phyloP scores from a whole-genome alignment of 2,329 filamentous ascomycete genomes.

The Beauveria rudraprayagi region DNA sequence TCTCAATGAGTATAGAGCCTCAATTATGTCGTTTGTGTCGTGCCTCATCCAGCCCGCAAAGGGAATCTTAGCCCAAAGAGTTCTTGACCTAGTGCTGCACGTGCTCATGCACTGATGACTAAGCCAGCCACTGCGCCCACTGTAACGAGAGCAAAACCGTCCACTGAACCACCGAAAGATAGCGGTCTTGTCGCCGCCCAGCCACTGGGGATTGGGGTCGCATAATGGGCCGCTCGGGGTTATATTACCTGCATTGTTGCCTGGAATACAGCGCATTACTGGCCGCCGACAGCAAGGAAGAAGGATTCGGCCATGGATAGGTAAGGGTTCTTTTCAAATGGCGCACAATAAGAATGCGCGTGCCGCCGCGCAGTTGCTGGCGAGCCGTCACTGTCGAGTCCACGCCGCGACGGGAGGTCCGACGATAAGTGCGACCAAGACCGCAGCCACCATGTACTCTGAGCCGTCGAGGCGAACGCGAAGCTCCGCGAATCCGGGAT shows the following conservation, averaged over 20 bases:
- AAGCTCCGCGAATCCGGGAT: not conserved
- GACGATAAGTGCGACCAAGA: not conserved
- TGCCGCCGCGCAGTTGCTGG: not conserved
- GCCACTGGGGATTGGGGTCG: constrained; percentile 4
- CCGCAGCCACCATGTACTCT: not conserved
- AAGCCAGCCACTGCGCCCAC: constrained; percentile 16
- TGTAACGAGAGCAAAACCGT: not conserved
- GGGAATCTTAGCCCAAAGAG: constrained; percentile 12
- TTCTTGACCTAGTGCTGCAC: constrained; percentile 14
- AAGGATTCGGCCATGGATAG: not conserved
- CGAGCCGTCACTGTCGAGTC: not conserved
- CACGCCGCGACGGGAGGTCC: not conserved
- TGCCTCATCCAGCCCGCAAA: not conserved
- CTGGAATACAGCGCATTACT: constrained; percentile 1
- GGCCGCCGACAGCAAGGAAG: not conserved
- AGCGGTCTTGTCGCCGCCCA: not conserved
- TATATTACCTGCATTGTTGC: constrained; percentile 5
- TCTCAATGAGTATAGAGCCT: not conserved
- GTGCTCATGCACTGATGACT: constrained; percentile 30
- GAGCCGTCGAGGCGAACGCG: not conserved
- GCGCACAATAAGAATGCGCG: constrained; percentile 5
- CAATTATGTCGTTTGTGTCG: not conserved
- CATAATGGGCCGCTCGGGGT: constrained; percentile 1
- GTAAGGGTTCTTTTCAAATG: not conserved
- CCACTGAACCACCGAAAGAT: not conserved